A percentile compares a stretch with the other conserved stretches of the same genome.
Conservation (phyloP, 768 basidiomycete species). For the Psilocybe cyanescens region DNA sequence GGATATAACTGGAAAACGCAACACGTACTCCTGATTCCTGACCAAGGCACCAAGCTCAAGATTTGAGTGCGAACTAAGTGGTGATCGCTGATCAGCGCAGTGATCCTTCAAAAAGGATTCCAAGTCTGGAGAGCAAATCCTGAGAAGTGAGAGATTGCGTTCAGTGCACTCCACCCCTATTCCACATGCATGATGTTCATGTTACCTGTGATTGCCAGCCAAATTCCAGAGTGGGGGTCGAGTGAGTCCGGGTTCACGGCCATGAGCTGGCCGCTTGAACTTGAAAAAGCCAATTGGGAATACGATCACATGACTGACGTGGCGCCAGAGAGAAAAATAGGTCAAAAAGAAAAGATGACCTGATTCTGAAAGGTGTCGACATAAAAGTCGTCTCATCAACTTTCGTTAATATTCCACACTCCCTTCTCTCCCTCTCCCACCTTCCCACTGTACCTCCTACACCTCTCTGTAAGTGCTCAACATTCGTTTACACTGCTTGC, state of each 20-base stretch:
- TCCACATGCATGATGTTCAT: too few relatives aligned
- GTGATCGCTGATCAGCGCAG: neutral
- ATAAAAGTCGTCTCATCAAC: slow-evolving; percentile 30
- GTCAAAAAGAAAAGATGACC: slow-evolving; percentile 23
- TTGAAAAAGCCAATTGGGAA: neutral
- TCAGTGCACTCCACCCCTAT: too few relatives aligned
- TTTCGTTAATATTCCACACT: neutral
- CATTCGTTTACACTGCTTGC: too few relatives aligned
- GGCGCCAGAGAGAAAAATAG: slow-evolving; percentile 6
- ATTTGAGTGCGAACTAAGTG: too few relatives aligned
- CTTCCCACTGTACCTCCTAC: slow-evolving; percentile 13
- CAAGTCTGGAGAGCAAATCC: neutral
- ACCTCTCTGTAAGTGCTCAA: slow-evolving; percentile 4
- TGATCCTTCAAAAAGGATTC: neutral
- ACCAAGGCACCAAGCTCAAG: neutral
- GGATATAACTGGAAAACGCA: neutral
- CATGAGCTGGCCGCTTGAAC: neutral
- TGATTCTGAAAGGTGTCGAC: slow-evolving; percentile 21
- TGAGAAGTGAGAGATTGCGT: neutral
- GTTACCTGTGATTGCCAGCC: too few relatives aligned
- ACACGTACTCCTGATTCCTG: neutral
- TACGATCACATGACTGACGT: slow-evolving; percentile 14
- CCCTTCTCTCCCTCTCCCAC: slow-evolving; percentile 10
- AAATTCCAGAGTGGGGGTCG: too few relatives aligned
- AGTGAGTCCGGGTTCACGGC: too few relatives aligned